Conservation (phyloP, 495 filamentous ascomycete species). For the Penicillium longicatenatum region DNA sequence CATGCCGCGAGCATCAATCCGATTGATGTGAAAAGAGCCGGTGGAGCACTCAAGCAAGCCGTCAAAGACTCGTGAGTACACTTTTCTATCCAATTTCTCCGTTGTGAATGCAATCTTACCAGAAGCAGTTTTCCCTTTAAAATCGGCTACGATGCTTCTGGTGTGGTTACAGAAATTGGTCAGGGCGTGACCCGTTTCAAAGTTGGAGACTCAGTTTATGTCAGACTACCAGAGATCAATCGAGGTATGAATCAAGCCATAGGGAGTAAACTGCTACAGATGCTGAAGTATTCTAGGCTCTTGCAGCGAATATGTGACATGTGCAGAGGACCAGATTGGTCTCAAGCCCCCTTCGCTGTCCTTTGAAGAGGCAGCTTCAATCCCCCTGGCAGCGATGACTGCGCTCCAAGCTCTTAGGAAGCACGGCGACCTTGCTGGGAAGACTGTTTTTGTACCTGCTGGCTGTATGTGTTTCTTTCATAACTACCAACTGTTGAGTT, state of each 20-base stretch:
- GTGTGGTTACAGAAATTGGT: background rate
- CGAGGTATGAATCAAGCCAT: background rate
- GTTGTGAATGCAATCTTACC: background rate
- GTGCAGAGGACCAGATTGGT: background rate
- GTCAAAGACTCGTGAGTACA: background rate
- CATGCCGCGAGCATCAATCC: constrained; percentile 49
- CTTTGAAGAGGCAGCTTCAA: constrained; percentile 44
- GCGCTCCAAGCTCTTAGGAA: constrained; percentile 44
- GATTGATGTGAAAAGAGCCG: constrained; percentile 50
- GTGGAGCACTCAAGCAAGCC: constrained; percentile 27
- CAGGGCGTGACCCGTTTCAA: background rate
- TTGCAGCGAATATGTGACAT: constrained; percentile 1
- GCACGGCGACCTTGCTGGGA: constrained; percentile 45
- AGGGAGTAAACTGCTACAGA: background rate
- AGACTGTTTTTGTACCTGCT: constrained; percentile 56
- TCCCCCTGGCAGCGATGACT: constrained; percentile 41
- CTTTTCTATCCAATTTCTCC: background rate
- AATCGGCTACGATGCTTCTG: constrained; percentile 1
- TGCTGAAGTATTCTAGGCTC: constrained; percentile 12
- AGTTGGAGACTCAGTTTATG: background rate
- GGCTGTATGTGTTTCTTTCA: constrained; percentile 26
- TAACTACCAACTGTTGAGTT: background rate
- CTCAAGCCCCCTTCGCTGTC: constrained; percentile 15
- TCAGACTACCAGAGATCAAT: background rate
- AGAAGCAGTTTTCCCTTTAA: constrained; percentile 16